Conservation (phyloP, 2,329 filamentous ascomycete genomes). For the Periglandula ipomoeae region DNA sequence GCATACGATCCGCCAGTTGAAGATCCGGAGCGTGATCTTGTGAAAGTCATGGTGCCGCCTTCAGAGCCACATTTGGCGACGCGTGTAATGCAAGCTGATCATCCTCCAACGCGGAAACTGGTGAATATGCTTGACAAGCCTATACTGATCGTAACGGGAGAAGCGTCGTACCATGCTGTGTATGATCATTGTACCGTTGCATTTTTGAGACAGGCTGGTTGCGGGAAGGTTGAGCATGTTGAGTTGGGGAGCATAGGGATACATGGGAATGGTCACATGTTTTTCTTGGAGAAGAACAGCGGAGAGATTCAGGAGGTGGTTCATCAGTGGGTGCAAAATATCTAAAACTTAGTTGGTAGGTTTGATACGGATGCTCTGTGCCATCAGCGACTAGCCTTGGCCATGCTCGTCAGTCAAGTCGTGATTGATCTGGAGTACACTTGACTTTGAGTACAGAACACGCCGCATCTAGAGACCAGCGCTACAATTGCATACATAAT, state of each 20-base stretch:
- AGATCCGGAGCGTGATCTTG: slow-evolving; percentile 25
- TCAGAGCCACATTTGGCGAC: slow-evolving; percentile 13
- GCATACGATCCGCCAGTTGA: slow-evolving; percentile 34
- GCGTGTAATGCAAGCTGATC: slow-evolving; percentile 25
- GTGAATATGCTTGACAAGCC: slow-evolving; percentile 10
- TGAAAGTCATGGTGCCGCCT: slow-evolving; percentile 18
- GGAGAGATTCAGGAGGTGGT: slow-evolving; percentile 23
- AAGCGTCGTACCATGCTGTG: slow-evolving; percentile 34
- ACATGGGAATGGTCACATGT: slow-evolving; percentile 37
- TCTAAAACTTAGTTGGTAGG: no score
- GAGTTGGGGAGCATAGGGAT: slow-evolving; percentile 29
- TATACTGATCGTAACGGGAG: slow-evolving; percentile 18
- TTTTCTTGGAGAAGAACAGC: slow-evolving; percentile 40
- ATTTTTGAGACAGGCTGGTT: slow-evolving; percentile 34
- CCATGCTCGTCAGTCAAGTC: no score
- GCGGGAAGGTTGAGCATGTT: slow-evolving; percentile 22
- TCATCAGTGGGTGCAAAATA: slow-evolving; percentile 19
- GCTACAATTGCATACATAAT: no score
- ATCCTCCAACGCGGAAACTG: slow-evolving; percentile 10
- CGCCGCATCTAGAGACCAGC: no score
- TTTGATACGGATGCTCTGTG: no score
- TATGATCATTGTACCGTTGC: slow-evolving; percentile 35
- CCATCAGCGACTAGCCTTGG: no score
- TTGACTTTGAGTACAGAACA: no score
- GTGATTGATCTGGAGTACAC: no score